Percentiles rank a stretch among this genome's conserved stretches.
phyloP scores from a whole-genome alignment of 2,329 filamentous ascomycete species.

The Fusarium illudens region DNA sequence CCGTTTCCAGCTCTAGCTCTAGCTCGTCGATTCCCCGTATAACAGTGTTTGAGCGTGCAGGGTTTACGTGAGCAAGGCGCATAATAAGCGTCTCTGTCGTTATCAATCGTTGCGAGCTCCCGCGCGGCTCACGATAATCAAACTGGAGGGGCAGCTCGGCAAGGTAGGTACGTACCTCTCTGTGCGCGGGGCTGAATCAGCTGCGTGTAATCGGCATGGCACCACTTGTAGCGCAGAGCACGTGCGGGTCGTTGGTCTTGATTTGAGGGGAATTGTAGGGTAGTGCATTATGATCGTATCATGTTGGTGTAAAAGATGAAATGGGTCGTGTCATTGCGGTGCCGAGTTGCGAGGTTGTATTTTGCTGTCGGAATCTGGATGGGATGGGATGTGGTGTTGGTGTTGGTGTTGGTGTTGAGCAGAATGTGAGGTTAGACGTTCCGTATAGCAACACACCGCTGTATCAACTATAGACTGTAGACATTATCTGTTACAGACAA shows the following conservation, averaged over 20 bases:
- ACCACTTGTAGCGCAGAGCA: not conserved
- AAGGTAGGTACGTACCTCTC: not conserved
- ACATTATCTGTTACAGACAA: not conserved
- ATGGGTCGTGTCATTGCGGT: not conserved
- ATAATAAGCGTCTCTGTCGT: not conserved
- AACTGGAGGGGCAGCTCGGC: not conserved
- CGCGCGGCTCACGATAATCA: not conserved
- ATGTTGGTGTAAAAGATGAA: not conserved
- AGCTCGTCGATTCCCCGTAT: not conserved
- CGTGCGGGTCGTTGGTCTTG: not conserved
- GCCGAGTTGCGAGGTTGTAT: not conserved
- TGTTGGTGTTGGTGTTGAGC: too few species aligned
- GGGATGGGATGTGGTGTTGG: not conserved
- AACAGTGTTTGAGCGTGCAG: not conserved
- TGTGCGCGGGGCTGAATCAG: constrained; percentile 18
- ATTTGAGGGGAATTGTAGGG: not conserved
- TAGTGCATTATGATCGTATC: not conserved
- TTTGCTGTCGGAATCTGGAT: not conserved
- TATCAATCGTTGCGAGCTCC: not conserved
- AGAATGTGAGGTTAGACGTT: not conserved
- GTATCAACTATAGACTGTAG: not conserved
- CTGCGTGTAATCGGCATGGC: constrained; percentile 16
- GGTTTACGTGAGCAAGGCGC: not conserved
- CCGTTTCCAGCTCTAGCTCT: not conserved
- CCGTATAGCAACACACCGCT: not conserved